Base-by-base conservation (phyloP, 495 filamentous ascomycete genomes). In the Tuber brumale region DNA sequence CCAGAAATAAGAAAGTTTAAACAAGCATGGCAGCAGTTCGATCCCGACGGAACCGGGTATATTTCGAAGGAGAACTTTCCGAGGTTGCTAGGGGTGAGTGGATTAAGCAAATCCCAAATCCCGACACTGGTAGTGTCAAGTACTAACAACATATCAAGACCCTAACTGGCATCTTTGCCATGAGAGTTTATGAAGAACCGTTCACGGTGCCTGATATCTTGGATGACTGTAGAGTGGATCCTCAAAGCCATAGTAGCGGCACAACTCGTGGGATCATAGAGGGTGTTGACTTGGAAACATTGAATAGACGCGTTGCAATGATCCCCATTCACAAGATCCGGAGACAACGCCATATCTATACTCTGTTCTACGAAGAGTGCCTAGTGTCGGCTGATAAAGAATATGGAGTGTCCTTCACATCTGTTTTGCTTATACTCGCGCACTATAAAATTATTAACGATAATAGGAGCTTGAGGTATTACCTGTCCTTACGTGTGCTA, bases 391-490 rank as follows among this genome's bases (percentile, higher is more conserved):
- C 94, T 16, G 93, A 97, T 84, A 90, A 90, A 0, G 91, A 92
- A 73, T 89, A 91, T 70, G 95, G 95, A 39, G 94, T 99, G 72
- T 91, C 92, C 9, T 99, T 99, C 85, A 97, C 93, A 31, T 89
- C 91, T 9, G 92, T 97, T n/a, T 86, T 99, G 70, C 94, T 99
- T 93, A 97, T 97, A 74, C 87, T 99, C 27, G 95, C 96, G 23
- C 96, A 99, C 85, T 95, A 98, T 87, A 99, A 99, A 77, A 93
- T 99, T 82, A 99, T 99, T 82, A 97, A 90, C 77, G 95, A 99
- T 86, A 97, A 90, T 86, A 97, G 97, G 86, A 95, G 93, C 85
- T 84, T 99, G 79, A 89, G 90, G 90, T 91, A 88, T 81, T 85
- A 77, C 16, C 18, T 74, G 66, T 70, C 31, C 46, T 75, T 27